These are phyloP conservation scores for Akanthomyces uredinophilus DNA, from an alignment of 2,329 filamentous ascomycete genomes.

Conservation along the genomic window DNA sequence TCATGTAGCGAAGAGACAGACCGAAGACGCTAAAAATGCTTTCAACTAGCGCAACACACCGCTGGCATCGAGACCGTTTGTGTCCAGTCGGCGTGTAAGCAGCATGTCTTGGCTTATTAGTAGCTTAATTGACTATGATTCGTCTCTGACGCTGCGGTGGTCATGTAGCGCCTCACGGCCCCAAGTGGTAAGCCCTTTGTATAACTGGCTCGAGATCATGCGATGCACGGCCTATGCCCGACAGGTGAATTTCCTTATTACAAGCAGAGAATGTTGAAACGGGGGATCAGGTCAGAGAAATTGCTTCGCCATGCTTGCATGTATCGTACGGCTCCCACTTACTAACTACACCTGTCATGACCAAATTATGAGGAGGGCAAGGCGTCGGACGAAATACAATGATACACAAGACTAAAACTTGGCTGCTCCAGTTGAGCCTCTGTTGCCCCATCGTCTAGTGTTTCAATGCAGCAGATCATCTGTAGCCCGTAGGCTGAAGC, in stretches of 20 bases:
- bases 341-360: neutral
- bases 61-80: neutral
- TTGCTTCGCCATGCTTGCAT: too few species aligned
- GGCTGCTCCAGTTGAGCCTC: neutral
- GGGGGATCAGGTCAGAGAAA: too few species aligned
- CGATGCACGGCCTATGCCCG: neutral
- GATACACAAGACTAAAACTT: neutral
- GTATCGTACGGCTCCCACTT: neutral
- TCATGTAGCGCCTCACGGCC: neutral
- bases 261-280: neutral
- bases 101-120: neutral
- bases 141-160: neutral
- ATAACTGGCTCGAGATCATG: neutral
- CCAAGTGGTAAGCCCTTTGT: neutral
- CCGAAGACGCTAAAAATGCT: neutral
- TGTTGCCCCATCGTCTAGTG: conserved; percentile 8
- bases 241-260: neutral
- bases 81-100: neutral
- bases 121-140: neutral
- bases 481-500: neutral
- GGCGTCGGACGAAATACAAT: neutral
- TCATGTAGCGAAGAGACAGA: neutral
- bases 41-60: neutral
- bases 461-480: conserved; percentile 13
- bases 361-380: neutral